A percentile compares a stretch with the other conserved stretches of the same genome.
phyloP scores from a whole-genome alignment of 257 asterid genomes.

The Capsicum baccatum region DNA sequence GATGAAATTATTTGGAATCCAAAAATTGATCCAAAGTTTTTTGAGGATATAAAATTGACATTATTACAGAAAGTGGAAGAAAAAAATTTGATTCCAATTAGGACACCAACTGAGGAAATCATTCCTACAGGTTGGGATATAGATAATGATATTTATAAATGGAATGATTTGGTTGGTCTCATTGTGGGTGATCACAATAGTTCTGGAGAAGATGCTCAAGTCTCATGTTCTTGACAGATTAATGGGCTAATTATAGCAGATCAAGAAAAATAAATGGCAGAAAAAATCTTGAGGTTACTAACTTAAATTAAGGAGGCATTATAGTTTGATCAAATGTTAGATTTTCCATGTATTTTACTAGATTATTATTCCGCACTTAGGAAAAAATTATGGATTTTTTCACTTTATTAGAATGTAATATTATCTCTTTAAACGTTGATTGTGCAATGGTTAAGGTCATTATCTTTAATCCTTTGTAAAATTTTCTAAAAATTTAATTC shows the following conservation, averaged over 20 bases:
- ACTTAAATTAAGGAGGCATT: not conserved
- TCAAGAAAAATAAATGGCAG: not conserved
- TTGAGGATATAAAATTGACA: not conserved
- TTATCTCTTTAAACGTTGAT: not conserved
- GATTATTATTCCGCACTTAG: not conserved
- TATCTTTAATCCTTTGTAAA: not conserved
- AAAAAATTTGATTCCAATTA: not conserved
- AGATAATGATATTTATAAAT: not conserved
- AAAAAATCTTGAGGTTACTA: not conserved
- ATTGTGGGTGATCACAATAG: not conserved
- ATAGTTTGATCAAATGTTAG: no score
- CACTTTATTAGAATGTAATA: not conserved
- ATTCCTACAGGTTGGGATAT: conserved; percentile 26
- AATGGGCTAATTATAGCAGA: not conserved
- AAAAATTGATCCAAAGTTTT: not conserved
- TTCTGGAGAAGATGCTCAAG: no score
- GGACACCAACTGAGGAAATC: conserved; percentile 30
- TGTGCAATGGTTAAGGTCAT: not conserved
- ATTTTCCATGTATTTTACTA: not conserved
- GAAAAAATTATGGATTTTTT: not conserved
- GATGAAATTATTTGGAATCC: conserved; percentile 36
- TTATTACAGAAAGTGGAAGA: not conserved
- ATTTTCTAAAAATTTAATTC: not conserved
- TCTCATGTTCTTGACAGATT: not conserved
- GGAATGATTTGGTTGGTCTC: not conserved